These are phyloP conservation scores for Hondaea fermentalgiana DNA, from an alignment of 108 stramenopile species.

Conservation along the genomic window DNA sequence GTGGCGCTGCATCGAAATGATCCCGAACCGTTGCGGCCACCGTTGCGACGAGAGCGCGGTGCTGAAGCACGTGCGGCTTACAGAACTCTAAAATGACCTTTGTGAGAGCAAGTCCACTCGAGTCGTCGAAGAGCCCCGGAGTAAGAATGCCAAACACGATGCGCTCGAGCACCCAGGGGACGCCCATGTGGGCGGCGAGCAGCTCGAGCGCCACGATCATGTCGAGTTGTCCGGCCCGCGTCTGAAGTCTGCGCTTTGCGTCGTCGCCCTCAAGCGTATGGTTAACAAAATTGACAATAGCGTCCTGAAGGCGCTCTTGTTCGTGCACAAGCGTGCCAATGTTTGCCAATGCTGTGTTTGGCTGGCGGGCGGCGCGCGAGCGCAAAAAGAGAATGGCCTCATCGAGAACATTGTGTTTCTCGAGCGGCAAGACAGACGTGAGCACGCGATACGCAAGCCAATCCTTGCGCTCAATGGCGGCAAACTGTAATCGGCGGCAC, in stretches of 20 bases:
- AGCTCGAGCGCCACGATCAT: background rate
- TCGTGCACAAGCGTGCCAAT: background rate
- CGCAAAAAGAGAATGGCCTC: background rate
- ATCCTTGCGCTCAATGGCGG: background rate
- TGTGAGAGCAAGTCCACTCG: background rate
- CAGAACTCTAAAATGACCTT: background rate
- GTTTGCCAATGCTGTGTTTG: background rate
- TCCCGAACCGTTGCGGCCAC: background rate
- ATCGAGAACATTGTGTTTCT: background rate
- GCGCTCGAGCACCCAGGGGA: background rate
- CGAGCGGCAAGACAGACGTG: background rate
- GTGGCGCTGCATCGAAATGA: too few species aligned
- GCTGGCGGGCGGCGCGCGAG: background rate
- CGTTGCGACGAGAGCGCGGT: background rate
- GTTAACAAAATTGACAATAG: background rate
- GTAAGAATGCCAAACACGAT: background rate
- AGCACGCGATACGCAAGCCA: background rate
- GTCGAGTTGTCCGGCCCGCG: background rate
- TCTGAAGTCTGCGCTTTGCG: background rate
- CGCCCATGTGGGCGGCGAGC: background rate
- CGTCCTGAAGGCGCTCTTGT: background rate
- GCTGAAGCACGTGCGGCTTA: background rate
- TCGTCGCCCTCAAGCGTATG: too few species aligned
- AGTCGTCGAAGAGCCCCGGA: background rate
- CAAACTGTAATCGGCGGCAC: background rate